Base-by-base conservation (phyloP, 2,329 filamentous ascomycete genomes). In the Venturia effusa region DNA sequence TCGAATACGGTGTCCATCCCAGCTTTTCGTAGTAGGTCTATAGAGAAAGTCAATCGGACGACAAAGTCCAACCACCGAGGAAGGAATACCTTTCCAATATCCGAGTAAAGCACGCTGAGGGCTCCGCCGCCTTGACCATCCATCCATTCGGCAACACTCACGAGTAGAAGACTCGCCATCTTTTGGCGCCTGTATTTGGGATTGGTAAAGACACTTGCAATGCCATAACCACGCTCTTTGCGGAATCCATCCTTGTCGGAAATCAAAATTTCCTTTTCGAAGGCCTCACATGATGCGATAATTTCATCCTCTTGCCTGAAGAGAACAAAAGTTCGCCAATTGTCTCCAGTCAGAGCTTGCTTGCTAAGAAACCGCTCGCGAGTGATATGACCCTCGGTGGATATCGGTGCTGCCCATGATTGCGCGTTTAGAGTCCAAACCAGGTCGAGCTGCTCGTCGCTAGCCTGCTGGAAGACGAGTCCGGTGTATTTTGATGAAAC, bases 171-270 rank as follows among this genome's bases (percentile, higher is more conserved):
- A 17, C n/a, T 13, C 27, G 60, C 60, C 39, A 45, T 45, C 22
- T 30, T 30, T 17, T 37, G 34, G 2, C 60, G 19, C 24, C 60
- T 43, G 39, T 61, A 61, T 13, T 34, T 15, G 13, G 34, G 30
- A 30, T 48, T 48, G 3, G 60, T 61, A 51, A 15, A 61, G 4
- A 61, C 60, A 51, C 60, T 61, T 15, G 60, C 60, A 51, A 61
- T 51, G 10, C 40, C 60, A 51, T 34, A 61, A 13, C 60, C 60
- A 22, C 40, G 19, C 41, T 61, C 60, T 22, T 45, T 37, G 7
- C 60, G 22, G 15, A 45, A 13, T 4, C 57, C 57, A 24, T 60
- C 19, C 40, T 19, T 15, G 8, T 37, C 30, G 11, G n/a, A 34
- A 34, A 61, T 17, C 11, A 61, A 24, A 51, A 61, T 51, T 19